A percentile compares a stretch with the other conserved stretches of the same genome.
phyloP scores from a whole-genome alignment of 176 grass and related monocot genomes.

The Musa beccarii region DNA sequence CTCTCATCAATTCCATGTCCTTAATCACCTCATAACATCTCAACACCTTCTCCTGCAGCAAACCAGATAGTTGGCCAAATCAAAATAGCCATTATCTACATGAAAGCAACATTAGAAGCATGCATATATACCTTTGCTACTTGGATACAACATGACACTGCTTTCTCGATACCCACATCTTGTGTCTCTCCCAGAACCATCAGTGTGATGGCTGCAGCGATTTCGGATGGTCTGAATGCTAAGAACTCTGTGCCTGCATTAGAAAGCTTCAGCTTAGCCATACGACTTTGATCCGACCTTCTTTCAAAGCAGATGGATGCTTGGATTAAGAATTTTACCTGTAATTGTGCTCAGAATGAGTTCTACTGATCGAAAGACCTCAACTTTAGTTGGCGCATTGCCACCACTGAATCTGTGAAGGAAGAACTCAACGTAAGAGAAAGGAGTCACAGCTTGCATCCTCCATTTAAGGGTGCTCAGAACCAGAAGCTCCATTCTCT shows the following conservation, averaged over 20 bases:
- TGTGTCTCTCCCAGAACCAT: constrained; percentile 42
- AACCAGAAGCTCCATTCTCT: constrained; percentile 93
- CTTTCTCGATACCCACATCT: constrained; percentile 46
- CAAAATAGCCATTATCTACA: no score
- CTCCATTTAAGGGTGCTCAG: constrained; percentile 75
- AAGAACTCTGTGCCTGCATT: constrained; percentile 62
- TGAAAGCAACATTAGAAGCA: neutral
- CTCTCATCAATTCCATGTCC: constrained; percentile 42
- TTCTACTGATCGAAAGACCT: constrained; percentile 42
- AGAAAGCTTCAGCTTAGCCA: neutral
- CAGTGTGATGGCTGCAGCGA: constrained; percentile 67
- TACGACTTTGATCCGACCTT: neutral
- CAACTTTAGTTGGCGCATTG: constrained; percentile 36
- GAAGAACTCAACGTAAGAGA: constrained; percentile 88
- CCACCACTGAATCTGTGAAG: constrained; percentile 58
- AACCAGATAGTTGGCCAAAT: neutral
- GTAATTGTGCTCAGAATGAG: constrained; percentile 60
- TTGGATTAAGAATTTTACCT: constrained; percentile 28
- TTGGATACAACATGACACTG: constrained; percentile 39
- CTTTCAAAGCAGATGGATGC: neutral
- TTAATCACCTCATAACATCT: constrained; percentile 70
- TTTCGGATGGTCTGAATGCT: constrained; percentile 76
- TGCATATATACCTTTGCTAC: constrained; percentile 46
- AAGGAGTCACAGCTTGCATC: constrained; percentile 77
- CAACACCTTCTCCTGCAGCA: constrained; percentile 60